Evolutionary conservation across 306 rosid species (phyloP).

Genomic region (Senna siamea): DNA sequence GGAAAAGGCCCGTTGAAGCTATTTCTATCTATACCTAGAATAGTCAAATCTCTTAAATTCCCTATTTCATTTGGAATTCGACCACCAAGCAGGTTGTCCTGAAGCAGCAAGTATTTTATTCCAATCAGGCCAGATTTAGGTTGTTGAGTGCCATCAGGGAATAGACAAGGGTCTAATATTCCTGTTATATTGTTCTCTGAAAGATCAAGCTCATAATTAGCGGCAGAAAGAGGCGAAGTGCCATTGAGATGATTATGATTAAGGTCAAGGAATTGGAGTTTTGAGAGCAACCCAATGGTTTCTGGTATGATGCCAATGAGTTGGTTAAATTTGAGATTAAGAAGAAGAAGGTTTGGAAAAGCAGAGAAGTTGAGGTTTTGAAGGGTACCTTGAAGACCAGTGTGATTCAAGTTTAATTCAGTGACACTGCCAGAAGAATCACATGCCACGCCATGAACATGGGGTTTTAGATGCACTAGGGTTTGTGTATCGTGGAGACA

Average conservation of each 20-base stretch:
- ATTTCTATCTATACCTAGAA: neutral
- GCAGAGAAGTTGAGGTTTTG: conserved; percentile 43
- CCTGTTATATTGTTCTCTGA: conserved; percentile 38
- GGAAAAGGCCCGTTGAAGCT: neutral
- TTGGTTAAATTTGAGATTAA: conserved; percentile 40
- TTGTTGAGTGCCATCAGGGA: neutral
- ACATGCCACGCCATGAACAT: conserved; percentile 6
- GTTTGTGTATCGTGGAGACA: too few species aligned
- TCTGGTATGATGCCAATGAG: neutral
- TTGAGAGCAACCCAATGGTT: conserved; percentile 29
- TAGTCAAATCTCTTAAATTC: neutral
- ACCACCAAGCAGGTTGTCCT: neutral
- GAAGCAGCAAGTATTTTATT: neutral
- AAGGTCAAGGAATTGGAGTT: conserved; percentile 48
- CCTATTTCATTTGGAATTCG: neutral
- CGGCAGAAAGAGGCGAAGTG: conserved; percentile 43
- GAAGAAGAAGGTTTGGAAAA: conserved; percentile 49
- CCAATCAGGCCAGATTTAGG: too few species aligned
- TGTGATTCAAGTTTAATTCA: neutral
- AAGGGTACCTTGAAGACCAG: conserved; percentile 32
- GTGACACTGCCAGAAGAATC: neutral
- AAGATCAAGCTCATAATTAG: conserved; percentile 38
- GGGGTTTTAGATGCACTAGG: neutral
- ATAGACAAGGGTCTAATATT: conserved; percentile 35
- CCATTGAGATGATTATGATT: conserved; percentile 37